Conservation (phyloP, 2,329 filamentous ascomycete species). For the Aureobasidium lini region DNA sequence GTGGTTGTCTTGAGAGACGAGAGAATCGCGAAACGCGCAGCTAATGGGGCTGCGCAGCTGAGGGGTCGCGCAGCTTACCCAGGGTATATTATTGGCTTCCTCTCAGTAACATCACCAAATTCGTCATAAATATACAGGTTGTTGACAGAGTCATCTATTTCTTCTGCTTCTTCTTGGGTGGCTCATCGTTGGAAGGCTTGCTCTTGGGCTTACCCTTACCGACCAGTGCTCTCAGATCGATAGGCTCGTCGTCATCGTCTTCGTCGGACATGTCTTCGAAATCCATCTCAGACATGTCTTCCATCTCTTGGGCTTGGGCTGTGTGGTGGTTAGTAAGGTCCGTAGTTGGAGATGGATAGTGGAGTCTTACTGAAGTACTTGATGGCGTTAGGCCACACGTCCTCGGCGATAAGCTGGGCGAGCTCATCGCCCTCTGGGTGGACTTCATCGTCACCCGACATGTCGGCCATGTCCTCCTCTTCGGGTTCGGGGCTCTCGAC, state of each 20-base stretch:
- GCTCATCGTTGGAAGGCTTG: conserved; percentile 25
- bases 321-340: neutral
- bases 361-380: conserved; percentile 78
- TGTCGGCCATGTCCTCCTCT: conserved; percentile 51
- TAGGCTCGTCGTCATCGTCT: conserved; percentile 46
- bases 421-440: conserved; percentile 83
- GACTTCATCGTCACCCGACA: conserved; percentile 67
- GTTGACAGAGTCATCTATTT: conserved; percentile 17
- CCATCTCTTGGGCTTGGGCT: conserved; percentile 60
- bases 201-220: conserved; percentile 35
- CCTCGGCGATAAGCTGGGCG: conserved; percentile 72
- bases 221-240: conserved; percentile 41
- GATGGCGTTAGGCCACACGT: conserved; percentile 81
- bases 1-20: no score
- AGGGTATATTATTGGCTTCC: neutral
- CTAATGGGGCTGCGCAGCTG: no score
- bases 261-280: conserved; percentile 45
- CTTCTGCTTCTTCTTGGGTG: conserved; percentile 34
- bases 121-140: neutral
- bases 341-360: neutral
- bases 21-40: no score
- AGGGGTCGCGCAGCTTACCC: no score
- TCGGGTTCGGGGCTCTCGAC: conserved; percentile 42
- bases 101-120: neutral
- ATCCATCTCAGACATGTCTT: conserved; percentile 49